These are phyloP conservation scores for Erodium texanum DNA, from an alignment of 441 rosid species.

Conservation along the genomic window DNA sequence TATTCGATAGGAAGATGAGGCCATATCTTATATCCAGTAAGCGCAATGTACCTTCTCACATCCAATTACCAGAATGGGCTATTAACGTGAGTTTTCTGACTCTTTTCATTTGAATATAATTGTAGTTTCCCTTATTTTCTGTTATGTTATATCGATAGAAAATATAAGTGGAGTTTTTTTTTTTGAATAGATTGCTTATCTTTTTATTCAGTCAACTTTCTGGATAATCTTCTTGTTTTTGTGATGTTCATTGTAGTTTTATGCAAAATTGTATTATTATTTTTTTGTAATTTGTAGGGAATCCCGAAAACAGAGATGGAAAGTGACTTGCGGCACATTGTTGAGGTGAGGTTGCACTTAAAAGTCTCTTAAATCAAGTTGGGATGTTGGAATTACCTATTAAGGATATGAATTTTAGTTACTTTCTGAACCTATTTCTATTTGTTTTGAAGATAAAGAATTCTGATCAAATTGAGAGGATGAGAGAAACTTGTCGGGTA, in stretches of 20 bases:
- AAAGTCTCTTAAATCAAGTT: background rate
- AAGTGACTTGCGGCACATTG: conserved; percentile 70
- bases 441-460: conserved; percentile 58
- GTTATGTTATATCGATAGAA: too few relatives aligned
- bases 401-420: background rate
- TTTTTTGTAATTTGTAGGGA: conserved; percentile 41
- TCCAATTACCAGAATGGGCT: conserved; percentile 87
- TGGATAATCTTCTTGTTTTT: background rate
- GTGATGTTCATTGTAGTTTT: background rate
- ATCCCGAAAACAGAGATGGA: conserved; percentile 76
- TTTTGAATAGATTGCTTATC: too few relatives aligned
- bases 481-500: conserved; percentile 88
- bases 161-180: too few relatives aligned
- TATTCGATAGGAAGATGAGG: conserved; percentile 48
- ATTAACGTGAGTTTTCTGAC: conserved; percentile 47
- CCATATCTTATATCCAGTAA: conserved; percentile 70
- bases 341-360: conserved; percentile 50
- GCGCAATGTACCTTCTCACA: conserved; percentile 51
- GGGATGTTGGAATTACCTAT: background rate
- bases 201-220: background rate
- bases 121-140: too few relatives aligned
- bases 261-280: background rate
- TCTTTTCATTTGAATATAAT: background rate
- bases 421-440: conserved; percentile 8
- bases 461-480: conserved; percentile 63